Base-by-base conservation (phyloP, 179 eudicot species). In the Beta corolliflora region DNA sequence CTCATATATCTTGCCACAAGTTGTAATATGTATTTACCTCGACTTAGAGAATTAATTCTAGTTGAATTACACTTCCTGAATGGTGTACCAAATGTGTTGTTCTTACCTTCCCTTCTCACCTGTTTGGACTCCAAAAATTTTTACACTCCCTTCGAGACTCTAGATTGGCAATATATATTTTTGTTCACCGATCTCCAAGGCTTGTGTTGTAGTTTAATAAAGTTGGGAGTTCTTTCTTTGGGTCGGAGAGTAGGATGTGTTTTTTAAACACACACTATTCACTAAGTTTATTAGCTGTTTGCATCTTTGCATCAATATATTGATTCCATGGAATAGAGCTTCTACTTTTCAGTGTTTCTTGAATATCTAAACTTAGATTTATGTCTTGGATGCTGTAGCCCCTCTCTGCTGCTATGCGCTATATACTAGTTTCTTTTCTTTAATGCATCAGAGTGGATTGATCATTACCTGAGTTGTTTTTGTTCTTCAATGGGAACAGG, bases 401-500 rank as follows among this genome's bases (percentile, higher is more conserved):
- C 54, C 16, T 76, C 19, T 76, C 14, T 70, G 29, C 9, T 19
- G 53, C 9, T 70, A 46, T 70, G 21, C 50, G 15, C 4, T 71
- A 71, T 25, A 36, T 25, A 11, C 18, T 31, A 58, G 52, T 48
- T 75, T 9, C 29, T 58, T 36, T 53, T 31, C 5, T 36, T 75
- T 58, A 44, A 54, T 36, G 44, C 25, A 16, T 52, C 6, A 15
- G 18, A 54, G 29, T 63, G 10, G 23, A 46, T 77, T 64, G 19
- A 52, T 16, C 71, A 48, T 76, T 15, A 3, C 52, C 68, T 65
- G 56, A 46, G 50, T 74, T 36, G n/a, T 12, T 8, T 72, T 68
- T 83, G 45, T 46, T 59, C 56, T 83, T 67, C 12, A 59, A 66
- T 74, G 13, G 83, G 63, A 61, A 76, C 89, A 95, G 97, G 94